Evolutionary conservation across 73 alveolate species (phyloP).

Genomic region (Paramecium primaurelia): DNA sequence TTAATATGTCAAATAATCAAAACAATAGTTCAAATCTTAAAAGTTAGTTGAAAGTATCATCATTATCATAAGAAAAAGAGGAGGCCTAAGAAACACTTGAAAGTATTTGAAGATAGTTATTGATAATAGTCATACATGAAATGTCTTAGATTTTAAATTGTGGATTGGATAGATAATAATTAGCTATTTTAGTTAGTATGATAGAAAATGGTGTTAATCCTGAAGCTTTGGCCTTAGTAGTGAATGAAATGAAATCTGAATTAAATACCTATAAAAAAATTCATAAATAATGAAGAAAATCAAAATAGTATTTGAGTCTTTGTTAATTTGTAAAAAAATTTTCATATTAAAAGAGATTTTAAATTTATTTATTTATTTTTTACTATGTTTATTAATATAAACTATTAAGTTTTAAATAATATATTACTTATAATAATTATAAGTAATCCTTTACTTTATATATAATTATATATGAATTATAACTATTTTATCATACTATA

Average conservation of each 20-base stretch:
- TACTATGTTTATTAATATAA: neutral
- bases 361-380: neutral
- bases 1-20: neutral
- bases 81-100: conserved; percentile 55
- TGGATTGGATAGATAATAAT: conserved; percentile 84
- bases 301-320: neutral
- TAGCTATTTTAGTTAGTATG: conserved; percentile 77
- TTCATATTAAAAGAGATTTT: neutral
- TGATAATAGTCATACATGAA: conserved; percentile 70
- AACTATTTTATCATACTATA: neutral
- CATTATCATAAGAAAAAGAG: conserved; percentile 26
- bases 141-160: conserved; percentile 88
- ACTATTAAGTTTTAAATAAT: neutral
- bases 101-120: neutral
- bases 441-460: no score
- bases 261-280: conserved; percentile 69
- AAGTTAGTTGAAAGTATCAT: neutral
- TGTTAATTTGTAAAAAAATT: neutral
- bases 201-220: conserved; percentile 96
- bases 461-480: no score
- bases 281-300: neutral
- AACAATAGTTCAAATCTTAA: neutral
- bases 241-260: conserved; percentile 91
- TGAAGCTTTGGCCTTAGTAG: conserved; percentile 88
- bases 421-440: no score